Conservation (phyloP, 2,329 filamentous ascomycete genomes). For the Alternaria solani region DNA sequence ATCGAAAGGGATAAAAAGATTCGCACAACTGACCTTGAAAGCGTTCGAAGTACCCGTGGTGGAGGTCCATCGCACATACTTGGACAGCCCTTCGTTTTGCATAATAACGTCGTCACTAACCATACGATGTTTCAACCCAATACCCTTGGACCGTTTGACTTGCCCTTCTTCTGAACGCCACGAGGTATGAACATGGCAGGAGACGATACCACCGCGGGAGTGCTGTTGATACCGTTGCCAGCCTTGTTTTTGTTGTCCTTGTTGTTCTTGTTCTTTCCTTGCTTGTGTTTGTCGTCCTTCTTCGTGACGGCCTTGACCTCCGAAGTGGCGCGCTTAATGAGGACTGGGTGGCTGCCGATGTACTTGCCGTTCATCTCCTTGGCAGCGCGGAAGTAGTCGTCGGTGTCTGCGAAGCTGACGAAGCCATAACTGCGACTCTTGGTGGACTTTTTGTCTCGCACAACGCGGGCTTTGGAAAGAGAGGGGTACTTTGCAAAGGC, state of each 20-base stretch:
- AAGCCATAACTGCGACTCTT: slow-evolving; percentile 98
- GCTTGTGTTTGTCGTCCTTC: slow-evolving; percentile 52
- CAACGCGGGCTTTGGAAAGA: slow-evolving; percentile 89
- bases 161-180: slow-evolving; percentile 46
- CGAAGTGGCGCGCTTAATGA: slow-evolving; percentile 86
- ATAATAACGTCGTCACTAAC: background rate
- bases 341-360: slow-evolving; percentile 94
- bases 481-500: slow-evolving; percentile 89
- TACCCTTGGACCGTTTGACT: slow-evolving; percentile 36
- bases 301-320: slow-evolving; percentile 83
- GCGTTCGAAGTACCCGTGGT: background rate
- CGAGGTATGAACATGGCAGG: slow-evolving; percentile 37
- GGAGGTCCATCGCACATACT: background rate
- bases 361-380: slow-evolving; percentile 99
- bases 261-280: slow-evolving; percentile 61
- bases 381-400: slow-evolving; percentile 95
- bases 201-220: slow-evolving; percentile 22
- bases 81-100: background rate
- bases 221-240: slow-evolving; percentile 15
- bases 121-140: slow-evolving; percentile 32
- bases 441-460: slow-evolving; percentile 93
- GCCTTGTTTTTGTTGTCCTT: slow-evolving; percentile 44
- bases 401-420: slow-evolving; percentile 92
- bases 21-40: slow-evolving; percentile 6
- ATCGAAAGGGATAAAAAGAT: background rate